A percentile compares a stretch with the other conserved stretches of the same genome.
Conservation (phyloP, 768 basidiomycete genomes). For the Termitomyces sp. region DNA sequence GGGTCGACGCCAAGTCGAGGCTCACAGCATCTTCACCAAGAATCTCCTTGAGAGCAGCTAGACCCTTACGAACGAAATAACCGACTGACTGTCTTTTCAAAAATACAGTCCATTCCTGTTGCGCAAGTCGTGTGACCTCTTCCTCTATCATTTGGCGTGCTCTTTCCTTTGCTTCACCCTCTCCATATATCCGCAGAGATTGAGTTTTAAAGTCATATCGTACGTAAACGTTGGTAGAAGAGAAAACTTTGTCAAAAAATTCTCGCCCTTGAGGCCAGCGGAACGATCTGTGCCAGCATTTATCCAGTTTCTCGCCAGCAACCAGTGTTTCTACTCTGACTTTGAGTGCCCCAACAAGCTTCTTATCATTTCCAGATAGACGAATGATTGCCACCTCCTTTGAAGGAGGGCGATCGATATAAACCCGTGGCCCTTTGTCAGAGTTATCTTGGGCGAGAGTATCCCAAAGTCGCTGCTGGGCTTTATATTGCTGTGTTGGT, state of each 20-base stretch:
- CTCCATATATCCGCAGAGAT: slow-evolving; percentile 43
- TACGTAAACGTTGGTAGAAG: slow-evolving; percentile 36
- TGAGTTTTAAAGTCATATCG: slow-evolving; percentile 41
- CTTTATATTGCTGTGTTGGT: slow-evolving; percentile 41
- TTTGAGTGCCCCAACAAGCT: slow-evolving; percentile 51
- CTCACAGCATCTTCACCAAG: slow-evolving; percentile 51
- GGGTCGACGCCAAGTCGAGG: slow-evolving; percentile 32
- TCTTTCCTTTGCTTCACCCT: slow-evolving; percentile 28
- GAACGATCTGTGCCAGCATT: slow-evolving; percentile 48
- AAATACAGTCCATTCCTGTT: slow-evolving; percentile 34
- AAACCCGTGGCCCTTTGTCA: slow-evolving; percentile 29
- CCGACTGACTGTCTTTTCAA: slow-evolving; percentile 37
- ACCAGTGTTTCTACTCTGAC: slow-evolving; percentile 54
- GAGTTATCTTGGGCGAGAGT: slow-evolving; percentile 32
- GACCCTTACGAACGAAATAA: slow-evolving; percentile 46
- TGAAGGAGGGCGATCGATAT: slow-evolving; percentile 17
- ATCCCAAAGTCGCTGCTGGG: slow-evolving; percentile 48
- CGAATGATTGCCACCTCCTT: slow-evolving; percentile 29
- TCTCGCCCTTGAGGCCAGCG: slow-evolving; percentile 18
- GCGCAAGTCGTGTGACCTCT: slow-evolving; percentile 43
- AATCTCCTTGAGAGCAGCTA: slow-evolving; percentile 44
- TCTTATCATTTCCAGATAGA: slow-evolving; percentile 47
- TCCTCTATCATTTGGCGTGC: slow-evolving; percentile 40
- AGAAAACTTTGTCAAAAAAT: slow-evolving; percentile 30
- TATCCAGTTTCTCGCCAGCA: slow-evolving; percentile 42